Evolutionary conservation across 345 rosid species (phyloP), one percentile per base, ranked within the genome.

Genomic region (Pistacia vera): DNA sequence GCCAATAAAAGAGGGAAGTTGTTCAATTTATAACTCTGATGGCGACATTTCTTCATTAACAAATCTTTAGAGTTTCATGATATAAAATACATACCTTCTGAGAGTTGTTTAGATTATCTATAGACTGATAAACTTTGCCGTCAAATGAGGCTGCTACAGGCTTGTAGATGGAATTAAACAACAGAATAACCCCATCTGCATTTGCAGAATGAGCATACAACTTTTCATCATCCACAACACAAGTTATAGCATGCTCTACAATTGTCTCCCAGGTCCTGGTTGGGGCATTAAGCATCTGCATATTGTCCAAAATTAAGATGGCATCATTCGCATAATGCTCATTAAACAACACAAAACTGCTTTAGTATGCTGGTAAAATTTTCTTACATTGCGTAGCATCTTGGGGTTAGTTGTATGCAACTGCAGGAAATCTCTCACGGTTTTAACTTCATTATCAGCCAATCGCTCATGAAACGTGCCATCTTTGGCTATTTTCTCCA

Each of bases 401-500:
- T 0, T 3, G 66, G 82, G 89, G 41, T 85, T 51, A 0, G 36
- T 25, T 0, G 69, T 76, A 72, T 73, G 63, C 17, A 16, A 49
- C 30, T 84, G 86, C 20, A 88, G 80, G 58, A 89, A 85, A 12
- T 88, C 86, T 72, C 82, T 81, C 5, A 96, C 92, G 0, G 83
- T 84, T 1, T 0, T 0, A 74, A 93, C 76, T 6, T 77, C 72
- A 0, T 3, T 0, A 10, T 46, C 5, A 6, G 80, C 79, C 75
- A 96, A 54, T 70, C 92, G 91, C 22, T 0, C 20, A 18, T 87
- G 85, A 2, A 73, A 80, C 56, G 57, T 72, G 0, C 99, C 92
- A 1, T 81, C 92, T 83, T 91, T 93, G 0, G 90, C 92, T 46
- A 96, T 96, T 77, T 72, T 91, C 33, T 86, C 83, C 48, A 96